These are phyloP conservation scores for Viridothelium virens DNA, from an alignment of 495 filamentous ascomycete genomes.

Conservation along the genomic window DNA sequence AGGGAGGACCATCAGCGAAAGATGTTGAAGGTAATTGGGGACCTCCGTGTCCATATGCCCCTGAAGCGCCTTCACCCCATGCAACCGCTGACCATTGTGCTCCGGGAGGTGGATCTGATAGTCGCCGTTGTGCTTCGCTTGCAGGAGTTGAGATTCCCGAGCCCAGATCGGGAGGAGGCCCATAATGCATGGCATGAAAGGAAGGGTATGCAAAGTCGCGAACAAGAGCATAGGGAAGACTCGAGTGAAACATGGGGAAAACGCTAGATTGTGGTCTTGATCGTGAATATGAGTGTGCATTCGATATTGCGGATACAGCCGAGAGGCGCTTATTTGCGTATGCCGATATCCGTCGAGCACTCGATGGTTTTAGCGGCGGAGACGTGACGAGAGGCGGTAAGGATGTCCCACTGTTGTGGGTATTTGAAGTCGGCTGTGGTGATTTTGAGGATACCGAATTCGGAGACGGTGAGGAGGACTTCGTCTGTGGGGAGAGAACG, in stretches of 20 bases:
- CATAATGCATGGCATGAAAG: slow-evolving; percentile 84
- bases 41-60: slow-evolving; percentile 18
- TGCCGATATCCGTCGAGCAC: slow-evolving; percentile 52
- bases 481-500: slow-evolving; percentile 22
- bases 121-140: slow-evolving; percentile 53
- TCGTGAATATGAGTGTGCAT: slow-evolving; percentile 1
- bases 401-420: slow-evolving; percentile 50
- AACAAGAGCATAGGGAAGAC: slow-evolving; percentile 78
- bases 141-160: slow-evolving; percentile 78
- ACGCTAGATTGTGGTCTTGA: slow-evolving; percentile 6
- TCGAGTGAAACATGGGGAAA: slow-evolving; percentile 79
- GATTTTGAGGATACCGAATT: slow-evolving; percentile 37
- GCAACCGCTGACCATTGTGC: slow-evolving; percentile 23
- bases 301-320: slow-evolving; percentile 33
- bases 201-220: slow-evolving; percentile 91
- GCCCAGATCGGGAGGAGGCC: slow-evolving; percentile 66
- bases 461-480: slow-evolving; percentile 11
- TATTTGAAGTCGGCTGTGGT: slow-evolving; percentile 32
- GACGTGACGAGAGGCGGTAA: slow-evolving; percentile 59
- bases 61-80: slow-evolving; percentile 23
- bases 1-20: slow-evolving; percentile 89
- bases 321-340: slow-evolving; percentile 65
- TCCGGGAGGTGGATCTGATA: slow-evolving; percentile 18
- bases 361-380: slow-evolving; percentile 49
- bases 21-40: slow-evolving; percentile 75